Conservation (phyloP, 2,329 filamentous ascomycete species). For the Nemania sp. region DNA sequence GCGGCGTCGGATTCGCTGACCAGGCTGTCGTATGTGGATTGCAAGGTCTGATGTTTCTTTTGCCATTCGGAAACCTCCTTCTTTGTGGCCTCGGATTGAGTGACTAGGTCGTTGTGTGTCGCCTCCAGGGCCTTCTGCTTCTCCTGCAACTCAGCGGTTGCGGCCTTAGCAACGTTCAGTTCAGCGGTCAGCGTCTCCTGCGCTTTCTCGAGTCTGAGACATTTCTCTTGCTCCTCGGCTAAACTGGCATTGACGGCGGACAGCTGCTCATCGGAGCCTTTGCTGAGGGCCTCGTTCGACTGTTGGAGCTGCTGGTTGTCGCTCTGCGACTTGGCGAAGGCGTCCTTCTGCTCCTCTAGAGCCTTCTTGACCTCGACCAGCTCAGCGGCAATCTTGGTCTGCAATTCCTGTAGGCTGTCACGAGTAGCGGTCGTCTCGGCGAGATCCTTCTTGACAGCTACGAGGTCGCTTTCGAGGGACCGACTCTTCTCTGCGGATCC, state of each 20-base stretch:
- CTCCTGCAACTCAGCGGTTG: slow-evolving; percentile 41
- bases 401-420: slow-evolving; percentile 48
- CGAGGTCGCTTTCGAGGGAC: slow-evolving; percentile 52
- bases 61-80: slow-evolving; percentile 43
- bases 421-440: slow-evolving; percentile 52
- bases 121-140: slow-evolving; percentile 44
- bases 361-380: slow-evolving; percentile 43
- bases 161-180: slow-evolving; percentile 43
- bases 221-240: slow-evolving; percentile 49
- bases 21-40: slow-evolving; percentile 38
- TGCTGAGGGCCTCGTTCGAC: slow-evolving; percentile 22
- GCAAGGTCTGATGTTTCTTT: slow-evolving; percentile 45
- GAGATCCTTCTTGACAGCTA: slow-evolving; percentile 52
- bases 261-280: slow-evolving; percentile 44
- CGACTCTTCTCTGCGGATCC: slow-evolving; percentile 53
- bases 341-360: slow-evolving; percentile 43
- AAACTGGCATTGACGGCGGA: slow-evolving; percentile 42
- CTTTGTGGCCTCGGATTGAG: slow-evolving; percentile 44
- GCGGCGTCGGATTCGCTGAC: slow-evolving; percentile 41
- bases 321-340: slow-evolving; percentile 39
- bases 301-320: slow-evolving; percentile 38
- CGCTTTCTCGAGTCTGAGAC: slow-evolving; percentile 45
- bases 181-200: slow-evolving; percentile 43
- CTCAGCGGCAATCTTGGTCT: slow-evolving; percentile 45
- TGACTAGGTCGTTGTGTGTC: slow-evolving; percentile 40